These are phyloP conservation scores for Psilocybe tampanensis DNA, from an alignment of 768 basidiomycete genomes.

Conservation along the genomic window DNA sequence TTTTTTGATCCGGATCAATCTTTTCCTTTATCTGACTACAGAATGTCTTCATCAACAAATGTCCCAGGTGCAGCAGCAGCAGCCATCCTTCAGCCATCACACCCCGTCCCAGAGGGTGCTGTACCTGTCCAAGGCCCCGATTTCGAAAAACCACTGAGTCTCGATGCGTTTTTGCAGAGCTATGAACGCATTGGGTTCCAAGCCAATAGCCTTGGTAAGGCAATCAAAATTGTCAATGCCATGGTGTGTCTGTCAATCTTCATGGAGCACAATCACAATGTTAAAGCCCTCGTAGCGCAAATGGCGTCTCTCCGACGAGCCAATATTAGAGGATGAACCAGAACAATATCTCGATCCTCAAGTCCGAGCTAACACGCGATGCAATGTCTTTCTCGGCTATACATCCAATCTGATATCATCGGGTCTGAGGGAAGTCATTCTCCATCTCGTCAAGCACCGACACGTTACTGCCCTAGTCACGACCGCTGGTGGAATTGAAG, in stretches of 20 bases:
- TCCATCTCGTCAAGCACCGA: slow-evolving; percentile 90
- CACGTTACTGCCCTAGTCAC: slow-evolving; percentile 91
- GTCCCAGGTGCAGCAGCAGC: slow-evolving; percentile 66
- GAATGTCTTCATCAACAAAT: slow-evolving; percentile 9
- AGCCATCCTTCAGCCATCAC: slow-evolving; percentile 79
- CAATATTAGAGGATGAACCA: slow-evolving; percentile 66
- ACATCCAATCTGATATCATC: slow-evolving; percentile 99
- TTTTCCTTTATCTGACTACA: slow-evolving; percentile 2
- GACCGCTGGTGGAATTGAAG: slow-evolving; percentile 97
- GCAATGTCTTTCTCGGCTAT: slow-evolving; percentile 93
- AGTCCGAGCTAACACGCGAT: slow-evolving; percentile 71
- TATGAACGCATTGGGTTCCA: slow-evolving; percentile 97
- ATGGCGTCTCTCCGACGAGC: slow-evolving; percentile 90
- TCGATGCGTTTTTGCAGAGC: slow-evolving; percentile 70
- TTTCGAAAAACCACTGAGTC: slow-evolving; percentile 68
- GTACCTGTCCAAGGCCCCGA: slow-evolving; percentile 85
- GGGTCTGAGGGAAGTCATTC: slow-evolving; percentile 90
- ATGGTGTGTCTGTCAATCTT: slow-evolving; percentile 62
- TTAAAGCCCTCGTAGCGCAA: slow-evolving; percentile 54
- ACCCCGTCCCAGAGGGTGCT: slow-evolving; percentile 64
- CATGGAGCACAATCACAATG: neutral
- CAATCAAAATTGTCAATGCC: slow-evolving; percentile 87
- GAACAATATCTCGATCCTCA: slow-evolving; percentile 62
- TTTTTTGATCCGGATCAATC: neutral
- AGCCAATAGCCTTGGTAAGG: slow-evolving; percentile 88